A percentile compares a stretch with the other conserved stretches of the same genome.
phyloP scores from a whole-genome alignment of 2,329 filamentous ascomycete species.

The Paramyrothecium roridum region DNA sequence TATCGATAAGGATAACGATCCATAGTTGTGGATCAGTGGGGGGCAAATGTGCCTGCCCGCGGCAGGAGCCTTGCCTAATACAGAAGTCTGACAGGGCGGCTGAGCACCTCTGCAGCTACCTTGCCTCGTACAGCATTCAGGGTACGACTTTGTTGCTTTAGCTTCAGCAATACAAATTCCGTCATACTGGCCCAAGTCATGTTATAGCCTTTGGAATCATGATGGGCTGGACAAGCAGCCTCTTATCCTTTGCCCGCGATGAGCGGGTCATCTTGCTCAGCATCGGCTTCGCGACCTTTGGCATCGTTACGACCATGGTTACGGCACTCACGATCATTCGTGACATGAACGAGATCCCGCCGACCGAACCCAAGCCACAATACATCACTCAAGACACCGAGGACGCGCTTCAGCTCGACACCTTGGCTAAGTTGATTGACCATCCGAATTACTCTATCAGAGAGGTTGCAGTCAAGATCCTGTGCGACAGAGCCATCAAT shows the following conservation, averaged over 20 bases:
- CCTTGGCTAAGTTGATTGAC: constrained; percentile 63
- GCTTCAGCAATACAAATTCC: background rate
- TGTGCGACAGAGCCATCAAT: constrained; percentile 56
- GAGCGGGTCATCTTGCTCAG: constrained; percentile 52
- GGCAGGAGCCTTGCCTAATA: constrained; percentile 1
- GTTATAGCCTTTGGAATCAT: constrained; percentile 9
- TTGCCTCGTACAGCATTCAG: background rate
- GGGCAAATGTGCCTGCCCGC: too few species aligned
- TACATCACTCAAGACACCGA: constrained; percentile 76
- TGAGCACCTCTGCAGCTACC: background rate
- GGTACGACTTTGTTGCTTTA: background rate
- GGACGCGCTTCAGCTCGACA: constrained; percentile 64
- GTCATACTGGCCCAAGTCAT: constrained; percentile 1
- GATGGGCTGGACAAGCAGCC: constrained; percentile 35
- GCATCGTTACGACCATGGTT: constrained; percentile 55
- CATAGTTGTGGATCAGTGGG: background rate
- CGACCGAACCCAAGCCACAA: constrained; percentile 61
- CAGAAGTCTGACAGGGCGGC: constrained; percentile 11
- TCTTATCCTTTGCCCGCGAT: constrained; percentile 37
- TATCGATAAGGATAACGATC: constrained; percentile 10
- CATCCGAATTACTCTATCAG: constrained; percentile 72
- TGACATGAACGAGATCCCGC: constrained; percentile 64
- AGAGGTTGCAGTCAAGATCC: constrained; percentile 61
- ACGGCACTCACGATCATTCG: constrained; percentile 57
- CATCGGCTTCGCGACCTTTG: constrained; percentile 55